These are phyloP conservation scores for Eremothecium cymbalariae DNA, from an alignment of 1,139 yeast genomes.

Conservation along the genomic window DNA sequence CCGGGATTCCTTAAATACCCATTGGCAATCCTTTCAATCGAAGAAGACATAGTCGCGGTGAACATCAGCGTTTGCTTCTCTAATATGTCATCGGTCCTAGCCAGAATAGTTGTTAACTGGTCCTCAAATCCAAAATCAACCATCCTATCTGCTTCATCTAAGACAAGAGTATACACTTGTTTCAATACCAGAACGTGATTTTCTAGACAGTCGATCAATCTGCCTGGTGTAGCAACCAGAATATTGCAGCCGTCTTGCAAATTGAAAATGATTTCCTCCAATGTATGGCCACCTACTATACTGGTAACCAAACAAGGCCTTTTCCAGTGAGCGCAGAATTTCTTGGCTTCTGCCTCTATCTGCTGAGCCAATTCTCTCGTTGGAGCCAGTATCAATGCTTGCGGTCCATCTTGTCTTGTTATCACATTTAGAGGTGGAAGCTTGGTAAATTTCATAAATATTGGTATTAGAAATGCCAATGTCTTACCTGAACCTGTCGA, in stretches of 20 bases:
- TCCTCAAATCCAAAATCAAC: slow-evolving; percentile 90
- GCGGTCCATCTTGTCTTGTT: slow-evolving; percentile 50
- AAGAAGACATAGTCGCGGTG: slow-evolving; percentile 84
- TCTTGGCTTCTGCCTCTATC: slow-evolving; percentile 57
- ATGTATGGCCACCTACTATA: slow-evolving; percentile 83
- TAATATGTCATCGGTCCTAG: slow-evolving; percentile 37
- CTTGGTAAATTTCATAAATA: slow-evolving; percentile 49
- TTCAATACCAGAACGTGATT: slow-evolving; percentile 51
- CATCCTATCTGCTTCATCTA: slow-evolving; percentile 96
- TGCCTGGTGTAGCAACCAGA: slow-evolving; percentile 89
- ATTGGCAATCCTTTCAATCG: slow-evolving; percentile 57
- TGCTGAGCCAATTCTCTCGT: slow-evolving; percentile 92
- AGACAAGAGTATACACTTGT: slow-evolving; percentile 59
- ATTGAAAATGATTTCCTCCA: slow-evolving; percentile 61
- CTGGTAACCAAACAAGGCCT: slow-evolving; percentile 46
- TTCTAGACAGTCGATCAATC: slow-evolving; percentile 73
- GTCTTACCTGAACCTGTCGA: slow-evolving; percentile 97
- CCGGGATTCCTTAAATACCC: slow-evolving; percentile 57
- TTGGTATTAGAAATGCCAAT: slow-evolving; percentile 70
- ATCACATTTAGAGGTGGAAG: slow-evolving; percentile 34
- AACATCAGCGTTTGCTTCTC: slow-evolving; percentile 70
- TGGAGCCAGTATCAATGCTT: slow-evolving; percentile 70
- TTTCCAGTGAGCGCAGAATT: slow-evolving; percentile 38
- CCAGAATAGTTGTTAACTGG: slow-evolving; percentile 55
- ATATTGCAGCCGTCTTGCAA: slow-evolving; percentile 66